Conservation (phyloP, 2,329 filamentous ascomycete species). For the Hypoxylon rubiginosum region DNA sequence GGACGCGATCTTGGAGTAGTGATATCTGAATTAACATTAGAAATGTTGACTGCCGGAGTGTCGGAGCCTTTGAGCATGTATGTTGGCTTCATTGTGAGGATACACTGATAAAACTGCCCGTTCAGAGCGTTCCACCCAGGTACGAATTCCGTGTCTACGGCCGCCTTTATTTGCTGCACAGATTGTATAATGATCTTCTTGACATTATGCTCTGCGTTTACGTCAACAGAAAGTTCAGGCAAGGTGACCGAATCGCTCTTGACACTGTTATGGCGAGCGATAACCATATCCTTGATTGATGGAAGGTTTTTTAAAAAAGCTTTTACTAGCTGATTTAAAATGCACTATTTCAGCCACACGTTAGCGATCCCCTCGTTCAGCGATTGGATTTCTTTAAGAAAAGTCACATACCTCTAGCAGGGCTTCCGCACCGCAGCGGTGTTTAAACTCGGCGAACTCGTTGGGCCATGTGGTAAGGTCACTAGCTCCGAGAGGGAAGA, state of each 20-base stretch:
- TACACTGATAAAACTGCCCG: not conserved
- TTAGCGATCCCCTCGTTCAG: not conserved
- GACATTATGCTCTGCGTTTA: not conserved
- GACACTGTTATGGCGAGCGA: not conserved
- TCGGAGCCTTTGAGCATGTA: conserved; percentile 49
- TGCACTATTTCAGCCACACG: not conserved
- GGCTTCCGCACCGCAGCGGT: not conserved
- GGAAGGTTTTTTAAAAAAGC: not conserved
- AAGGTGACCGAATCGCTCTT: not conserved
- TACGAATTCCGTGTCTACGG: not conserved
- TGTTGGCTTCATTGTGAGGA: conserved; percentile 49
- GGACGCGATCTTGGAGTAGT: conserved; percentile 48
- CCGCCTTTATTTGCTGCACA: not conserved
- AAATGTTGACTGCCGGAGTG: conserved; percentile 48
- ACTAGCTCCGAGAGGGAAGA: not conserved
- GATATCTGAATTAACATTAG: too few species aligned
- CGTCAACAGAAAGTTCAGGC: not conserved
- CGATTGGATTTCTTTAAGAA: not conserved
- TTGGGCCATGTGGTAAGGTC: not conserved
- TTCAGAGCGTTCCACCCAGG: not conserved
- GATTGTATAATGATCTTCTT: not conserved
- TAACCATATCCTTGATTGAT: not conserved
- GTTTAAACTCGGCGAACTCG: not conserved
- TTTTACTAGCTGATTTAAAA: not conserved
- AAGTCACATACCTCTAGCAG: not conserved